Percentiles rank a stretch among this genome's conserved stretches.
Conservation (phyloP, 2,329 filamentous ascomycete genomes). For the Mariannaea sp. region DNA sequence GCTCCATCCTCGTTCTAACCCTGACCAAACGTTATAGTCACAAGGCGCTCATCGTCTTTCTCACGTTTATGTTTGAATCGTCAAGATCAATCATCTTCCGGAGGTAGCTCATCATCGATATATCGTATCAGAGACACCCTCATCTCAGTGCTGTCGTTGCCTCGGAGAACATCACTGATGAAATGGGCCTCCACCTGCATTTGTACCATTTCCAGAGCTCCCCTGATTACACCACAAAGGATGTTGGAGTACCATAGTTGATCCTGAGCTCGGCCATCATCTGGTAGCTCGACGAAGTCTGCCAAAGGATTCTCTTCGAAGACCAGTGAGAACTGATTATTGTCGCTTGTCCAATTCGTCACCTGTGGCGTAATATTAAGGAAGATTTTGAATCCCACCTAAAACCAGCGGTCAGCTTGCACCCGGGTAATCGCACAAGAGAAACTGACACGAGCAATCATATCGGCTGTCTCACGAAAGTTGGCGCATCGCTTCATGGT, state of each 20-base stretch:
- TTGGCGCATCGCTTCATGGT: conserved; percentile 87
- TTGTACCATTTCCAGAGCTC: conserved; percentile 97
- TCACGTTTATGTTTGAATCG: background rate
- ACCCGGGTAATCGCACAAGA: background rate
- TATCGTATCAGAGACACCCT: conserved; percentile 88
- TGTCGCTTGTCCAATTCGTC: conserved; percentile 94
- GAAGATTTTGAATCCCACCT: conserved; percentile 99
- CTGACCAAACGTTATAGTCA: background rate
- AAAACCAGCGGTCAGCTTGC: conserved; percentile 26
- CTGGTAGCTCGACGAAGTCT: conserved; percentile 96
- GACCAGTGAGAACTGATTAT: conserved; percentile 92
- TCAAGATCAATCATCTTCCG: conserved; percentile 79
- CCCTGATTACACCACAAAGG: conserved; percentile 87
- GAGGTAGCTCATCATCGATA: conserved; percentile 96
- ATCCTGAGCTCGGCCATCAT: conserved; percentile 93
- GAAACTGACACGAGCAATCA: conserved; percentile 81
- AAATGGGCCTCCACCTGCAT: conserved; percentile 99
- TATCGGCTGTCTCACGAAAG: conserved; percentile 94
- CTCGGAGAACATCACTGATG: conserved; percentile 88
- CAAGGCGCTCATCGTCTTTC: background rate
- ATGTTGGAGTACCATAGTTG: conserved; percentile 99
- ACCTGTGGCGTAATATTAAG: conserved; percentile 93
- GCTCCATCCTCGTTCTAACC: background rate
- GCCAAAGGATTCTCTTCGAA: conserved; percentile 97
- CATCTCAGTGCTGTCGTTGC: conserved; percentile 98